Evolutionary conservation across 768 basidiomycete genomes (phyloP).

Genomic region (Tulasnella sp.): DNA sequence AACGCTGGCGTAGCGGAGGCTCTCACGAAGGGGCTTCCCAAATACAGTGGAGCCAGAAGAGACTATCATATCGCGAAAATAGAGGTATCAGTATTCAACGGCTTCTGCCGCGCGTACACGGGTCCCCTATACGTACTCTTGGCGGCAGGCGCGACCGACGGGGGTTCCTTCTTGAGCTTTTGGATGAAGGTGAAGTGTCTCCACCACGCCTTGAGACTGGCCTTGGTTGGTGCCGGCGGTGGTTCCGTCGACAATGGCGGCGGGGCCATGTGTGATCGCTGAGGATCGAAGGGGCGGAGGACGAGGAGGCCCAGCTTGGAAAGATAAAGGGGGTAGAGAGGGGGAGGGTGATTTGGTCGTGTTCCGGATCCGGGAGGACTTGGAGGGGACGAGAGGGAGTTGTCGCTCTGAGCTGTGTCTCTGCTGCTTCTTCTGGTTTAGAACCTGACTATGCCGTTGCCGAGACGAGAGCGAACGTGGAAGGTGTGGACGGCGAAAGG

Average conservation of each 20-base stretch:
- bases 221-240: conserved; percentile 45
- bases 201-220: conserved; percentile 81
- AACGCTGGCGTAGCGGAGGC: conserved; percentile 83
- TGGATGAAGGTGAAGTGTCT: conserved; percentile 70
- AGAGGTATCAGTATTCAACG: neutral
- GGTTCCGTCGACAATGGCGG: conserved; percentile 24
- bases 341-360: conserved; percentile 10
- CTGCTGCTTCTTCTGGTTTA: neutral
- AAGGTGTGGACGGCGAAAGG: neutral
- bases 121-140: conserved; percentile 47
- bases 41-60: conserved; percentile 58
- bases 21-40: conserved; percentile 80
- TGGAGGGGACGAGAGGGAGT: neutral
- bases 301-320: conserved; percentile 34
- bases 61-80: conserved; percentile 21
- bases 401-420: conserved; percentile 3
- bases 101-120: neutral
- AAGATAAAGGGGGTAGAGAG: conserved; percentile 29
- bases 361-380: neutral
- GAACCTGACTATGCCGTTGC: neutral
- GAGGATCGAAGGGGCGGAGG: conserved; percentile 34
- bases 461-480: neutral
- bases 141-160: conserved; percentile 40
- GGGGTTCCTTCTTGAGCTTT: conserved; percentile 58
- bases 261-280: conserved; percentile 34